These are phyloP conservation scores for Colletotrichum eremochloae DNA, from an alignment of 2,329 filamentous ascomycete species.

Conservation along the genomic window DNA sequence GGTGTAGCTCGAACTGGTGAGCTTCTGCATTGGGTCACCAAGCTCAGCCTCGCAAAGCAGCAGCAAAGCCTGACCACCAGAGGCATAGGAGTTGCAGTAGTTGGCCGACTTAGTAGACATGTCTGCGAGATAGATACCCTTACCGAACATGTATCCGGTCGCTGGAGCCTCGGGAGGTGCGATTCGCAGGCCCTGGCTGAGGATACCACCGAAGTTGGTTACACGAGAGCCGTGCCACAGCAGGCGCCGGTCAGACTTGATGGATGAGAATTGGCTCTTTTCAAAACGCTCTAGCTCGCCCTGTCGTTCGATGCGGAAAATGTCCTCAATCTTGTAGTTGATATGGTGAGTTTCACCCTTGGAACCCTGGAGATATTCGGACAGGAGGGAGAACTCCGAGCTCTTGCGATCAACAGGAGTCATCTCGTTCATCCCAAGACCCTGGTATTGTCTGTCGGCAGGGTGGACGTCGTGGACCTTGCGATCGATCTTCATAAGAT, in stretches of 20 bases:
- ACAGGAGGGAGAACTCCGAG: conserved; percentile 74
- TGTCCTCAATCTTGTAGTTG: conserved; percentile 74
- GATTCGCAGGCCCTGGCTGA: conserved; percentile 90
- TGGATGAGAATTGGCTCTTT: conserved; percentile 64
- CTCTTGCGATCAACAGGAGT: conserved; percentile 71
- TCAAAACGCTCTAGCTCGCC: conserved; percentile 80
- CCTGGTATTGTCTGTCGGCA: conserved; percentile 79
- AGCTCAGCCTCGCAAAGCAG: conserved; percentile 86
- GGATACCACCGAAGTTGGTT: conserved; percentile 89
- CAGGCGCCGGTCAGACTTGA: conserved; percentile 77
- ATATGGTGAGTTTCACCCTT: conserved; percentile 75
- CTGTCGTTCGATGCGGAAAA: conserved; percentile 85
- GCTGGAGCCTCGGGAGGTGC: conserved; percentile 87
- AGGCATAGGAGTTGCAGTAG: conserved; percentile 76
- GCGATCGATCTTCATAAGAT: conserved; percentile 78
- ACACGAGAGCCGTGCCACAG: conserved; percentile 89
- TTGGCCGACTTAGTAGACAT: conserved; percentile 86
- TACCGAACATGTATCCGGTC: conserved; percentile 89
- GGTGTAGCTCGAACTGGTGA: conserved; percentile 68
- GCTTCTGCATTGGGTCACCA: conserved; percentile 78
- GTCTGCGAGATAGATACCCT: conserved; percentile 90
- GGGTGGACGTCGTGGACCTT: conserved; percentile 66
- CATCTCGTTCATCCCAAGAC: conserved; percentile 83
- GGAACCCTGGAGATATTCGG: conserved; percentile 76
- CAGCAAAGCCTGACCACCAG: conserved; percentile 79